These are phyloP conservation scores for Aspergillus thermomutatus DNA, from an alignment of 2,329 filamentous ascomycete species.

Conservation along the genomic window DNA sequence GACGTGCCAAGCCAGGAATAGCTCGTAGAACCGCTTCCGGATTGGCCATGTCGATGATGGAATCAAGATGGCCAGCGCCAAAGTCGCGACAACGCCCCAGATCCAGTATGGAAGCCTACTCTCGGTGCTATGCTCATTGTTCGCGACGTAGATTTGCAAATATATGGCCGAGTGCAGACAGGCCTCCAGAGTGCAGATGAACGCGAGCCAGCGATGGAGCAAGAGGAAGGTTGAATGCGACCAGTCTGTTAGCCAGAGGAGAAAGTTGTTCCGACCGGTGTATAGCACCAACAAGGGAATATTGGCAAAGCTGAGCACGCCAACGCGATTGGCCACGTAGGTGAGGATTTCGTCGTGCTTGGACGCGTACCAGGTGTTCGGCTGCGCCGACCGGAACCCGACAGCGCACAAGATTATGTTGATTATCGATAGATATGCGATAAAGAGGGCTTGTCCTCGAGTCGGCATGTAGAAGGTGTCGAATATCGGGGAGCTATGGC, in stretches of 20 bases:
- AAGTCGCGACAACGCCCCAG: not conserved
- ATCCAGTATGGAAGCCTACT: not conserved
- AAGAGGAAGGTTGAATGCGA: slow-evolving; percentile 35
- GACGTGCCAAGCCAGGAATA: slow-evolving; percentile 34
- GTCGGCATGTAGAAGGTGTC: slow-evolving; percentile 2
- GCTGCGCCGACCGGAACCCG: not conserved
- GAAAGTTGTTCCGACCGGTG: slow-evolving; percentile 36
- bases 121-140: not conserved
- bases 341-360: slow-evolving; percentile 25
- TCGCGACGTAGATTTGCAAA: slow-evolving; percentile 16
- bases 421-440: not conserved
- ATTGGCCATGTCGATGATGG: slow-evolving; percentile 25
- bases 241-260: slow-evolving; percentile 40
- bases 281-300: slow-evolving; percentile 32
- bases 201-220: slow-evolving; percentile 34
- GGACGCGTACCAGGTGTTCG: slow-evolving; percentile 7
- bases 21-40: slow-evolving; percentile 29
- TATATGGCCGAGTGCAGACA: slow-evolving; percentile 18
- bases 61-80: slow-evolving; percentile 14
- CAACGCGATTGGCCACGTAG: slow-evolving; percentile 28
- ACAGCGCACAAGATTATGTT: slow-evolving; percentile 1
- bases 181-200: slow-evolving; percentile 21
- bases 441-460: not conserved
- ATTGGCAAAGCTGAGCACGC: slow-evolving; percentile 29
- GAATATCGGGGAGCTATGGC: not conserved